phyloP scores from a whole-genome alignment of 2,329 filamentous ascomycete species.

The Ceratocystis lukuohia region DNA sequence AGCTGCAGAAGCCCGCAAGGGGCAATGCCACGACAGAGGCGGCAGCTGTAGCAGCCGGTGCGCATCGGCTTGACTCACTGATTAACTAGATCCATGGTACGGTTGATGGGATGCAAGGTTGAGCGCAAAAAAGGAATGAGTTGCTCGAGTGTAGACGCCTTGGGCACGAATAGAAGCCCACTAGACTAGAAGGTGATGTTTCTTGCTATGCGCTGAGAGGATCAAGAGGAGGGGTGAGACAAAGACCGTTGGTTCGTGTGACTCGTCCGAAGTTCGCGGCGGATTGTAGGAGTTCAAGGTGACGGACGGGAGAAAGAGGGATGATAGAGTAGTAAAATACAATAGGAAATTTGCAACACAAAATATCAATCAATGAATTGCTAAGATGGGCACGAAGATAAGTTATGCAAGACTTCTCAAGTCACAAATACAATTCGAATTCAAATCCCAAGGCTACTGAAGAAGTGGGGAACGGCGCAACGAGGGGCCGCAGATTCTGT shows the following conservation, averaged over 20 bases:
- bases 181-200: not conserved
- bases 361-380: too few species aligned
- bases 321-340: too few species aligned
- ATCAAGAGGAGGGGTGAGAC: not conserved
- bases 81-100: constrained; percentile 47
- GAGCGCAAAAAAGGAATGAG: not conserved
- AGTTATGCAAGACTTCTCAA: too few species aligned
- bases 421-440: not conserved
- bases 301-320: too few species aligned
- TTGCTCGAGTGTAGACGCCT: not conserved
- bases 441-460: not conserved
- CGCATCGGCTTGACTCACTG: constrained; percentile 33
- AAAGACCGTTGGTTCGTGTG: not conserved
- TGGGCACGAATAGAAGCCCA: not conserved
- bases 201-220: not conserved
- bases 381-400: too few species aligned
- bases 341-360: too few species aligned
- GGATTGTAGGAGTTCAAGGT: not conserved
- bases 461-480: not conserved
- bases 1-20: not conserved
- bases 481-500: not conserved
- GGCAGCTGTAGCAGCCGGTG: constrained; percentile 10
- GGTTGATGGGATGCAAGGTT: not conserved
- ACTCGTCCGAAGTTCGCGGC: not conserved
- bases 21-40: not conserved